Evolutionary conservation across 768 basidiomycete species (phyloP).

Genomic region (Lentinula edodes): DNA sequence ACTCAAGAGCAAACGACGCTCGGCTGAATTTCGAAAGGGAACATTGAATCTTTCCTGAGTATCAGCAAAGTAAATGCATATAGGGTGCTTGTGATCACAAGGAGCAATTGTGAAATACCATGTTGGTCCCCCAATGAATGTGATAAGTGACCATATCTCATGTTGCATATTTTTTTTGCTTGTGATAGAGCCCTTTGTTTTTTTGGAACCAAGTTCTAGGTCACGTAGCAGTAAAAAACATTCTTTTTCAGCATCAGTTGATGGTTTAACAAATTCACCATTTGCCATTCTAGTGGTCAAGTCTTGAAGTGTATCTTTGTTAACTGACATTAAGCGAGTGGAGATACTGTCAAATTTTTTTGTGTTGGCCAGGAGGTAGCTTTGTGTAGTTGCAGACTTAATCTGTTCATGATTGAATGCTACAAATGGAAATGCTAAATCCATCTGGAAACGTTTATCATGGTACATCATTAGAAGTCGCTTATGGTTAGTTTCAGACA

Average conservation of each 20-base stretch:
- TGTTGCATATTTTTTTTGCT: constrained; percentile 11
- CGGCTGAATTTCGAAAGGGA: background rate
- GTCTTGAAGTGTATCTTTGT: background rate
- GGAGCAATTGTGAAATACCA: constrained; percentile 32
- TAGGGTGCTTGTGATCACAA: constrained; percentile 22
- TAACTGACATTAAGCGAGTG: background rate
- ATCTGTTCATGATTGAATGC: constrained; percentile 33
- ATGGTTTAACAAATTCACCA: background rate
- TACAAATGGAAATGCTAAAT: constrained; percentile 29
- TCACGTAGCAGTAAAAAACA: background rate
- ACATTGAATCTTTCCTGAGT: constrained; percentile 13
- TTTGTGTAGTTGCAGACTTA: constrained; percentile 6
- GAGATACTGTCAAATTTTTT: background rate
- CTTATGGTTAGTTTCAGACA: constrained; percentile 21
- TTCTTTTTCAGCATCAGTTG: background rate
- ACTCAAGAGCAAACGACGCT: constrained; percentile 1
- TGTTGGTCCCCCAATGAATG: constrained; percentile 18
- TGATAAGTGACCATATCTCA: constrained; percentile 7
- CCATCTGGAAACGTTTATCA: constrained; percentile 34
- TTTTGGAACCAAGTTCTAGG: background rate
- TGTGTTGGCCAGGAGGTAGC: background rate
- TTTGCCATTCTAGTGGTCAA: background rate
- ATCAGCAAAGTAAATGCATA: constrained; percentile 28
- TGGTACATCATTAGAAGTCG: constrained; percentile 28
- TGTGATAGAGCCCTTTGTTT: constrained; percentile 10